phyloP scores from a whole-genome alignment of 371 early-diverging fungal species.

The Rhizopus sp. region DNA sequence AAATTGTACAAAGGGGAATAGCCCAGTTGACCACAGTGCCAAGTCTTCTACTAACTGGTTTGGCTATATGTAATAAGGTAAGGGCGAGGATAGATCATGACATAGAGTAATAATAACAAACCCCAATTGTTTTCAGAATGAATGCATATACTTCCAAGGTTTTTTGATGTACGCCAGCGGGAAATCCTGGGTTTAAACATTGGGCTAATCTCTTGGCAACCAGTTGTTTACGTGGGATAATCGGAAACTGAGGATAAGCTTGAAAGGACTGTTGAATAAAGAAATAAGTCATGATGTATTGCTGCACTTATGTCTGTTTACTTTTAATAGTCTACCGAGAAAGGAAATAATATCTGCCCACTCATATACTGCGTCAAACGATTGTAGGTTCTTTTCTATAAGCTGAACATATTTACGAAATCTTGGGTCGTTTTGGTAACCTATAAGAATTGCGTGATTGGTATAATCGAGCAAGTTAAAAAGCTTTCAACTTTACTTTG shows the following conservation, averaged over 20 bases:
- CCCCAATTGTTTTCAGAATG: constrained; percentile 86
- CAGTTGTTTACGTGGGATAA: constrained; percentile 83
- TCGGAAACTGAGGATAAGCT: constrained; percentile 73
- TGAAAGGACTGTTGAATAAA: constrained; percentile 66
- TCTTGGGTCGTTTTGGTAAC: constrained; percentile 64
- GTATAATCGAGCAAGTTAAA: neutral
- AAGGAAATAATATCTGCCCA: constrained; percentile 97
- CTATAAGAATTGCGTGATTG: constrained; percentile 2
- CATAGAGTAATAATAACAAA: constrained; percentile 32
- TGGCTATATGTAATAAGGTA: constrained; percentile 32
- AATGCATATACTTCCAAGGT: constrained; percentile 90
- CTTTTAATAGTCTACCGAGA: constrained; percentile 81
- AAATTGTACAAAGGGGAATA: constrained; percentile 90
- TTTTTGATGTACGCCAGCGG: constrained; percentile 99
- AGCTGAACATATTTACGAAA: constrained; percentile 79
- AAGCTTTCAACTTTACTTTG: constrained; percentile 7
- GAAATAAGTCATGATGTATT: neutral
- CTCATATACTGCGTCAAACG: constrained; percentile 91
- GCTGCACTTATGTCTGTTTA: constrained; percentile 24
- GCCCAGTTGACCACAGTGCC: constrained; percentile 84
- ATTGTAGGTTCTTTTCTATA: constrained; percentile 83
- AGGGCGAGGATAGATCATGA: constrained; percentile 1
- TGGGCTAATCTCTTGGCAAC: constrained; percentile 97
- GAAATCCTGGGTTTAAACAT: constrained; percentile 98
- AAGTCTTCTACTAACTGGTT: constrained; percentile 83